phyloP scores from a whole-genome alignment of 2,329 filamentous ascomycete species.

The Colletotrichum acutatum region DNA sequence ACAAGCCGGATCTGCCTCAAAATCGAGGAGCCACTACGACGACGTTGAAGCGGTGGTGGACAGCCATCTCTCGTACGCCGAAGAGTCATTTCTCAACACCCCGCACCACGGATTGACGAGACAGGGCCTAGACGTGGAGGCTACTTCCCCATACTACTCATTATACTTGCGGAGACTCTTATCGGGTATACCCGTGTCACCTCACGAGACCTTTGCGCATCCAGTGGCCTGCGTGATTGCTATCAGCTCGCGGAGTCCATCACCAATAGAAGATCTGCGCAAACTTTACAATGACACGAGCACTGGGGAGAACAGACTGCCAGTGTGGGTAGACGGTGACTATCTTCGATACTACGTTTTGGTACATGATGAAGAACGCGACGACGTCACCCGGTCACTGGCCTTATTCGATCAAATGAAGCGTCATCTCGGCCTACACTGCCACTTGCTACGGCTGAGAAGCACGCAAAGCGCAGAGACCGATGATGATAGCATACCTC shows the following conservation, averaged over 20 bases:
- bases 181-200: conserved; percentile 79
- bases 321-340: conserved; percentile 89
- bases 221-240: conserved; percentile 95
- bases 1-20: conserved; percentile 32
- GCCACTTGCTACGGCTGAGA: conserved; percentile 87
- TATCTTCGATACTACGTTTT: conserved; percentile 96
- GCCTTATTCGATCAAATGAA: conserved; percentile 98
- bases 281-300: conserved; percentile 88
- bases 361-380: conserved; percentile 94
- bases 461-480: conserved; percentile 87
- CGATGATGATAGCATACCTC: conserved; percentile 87
- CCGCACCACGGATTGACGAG: conserved; percentile 51
- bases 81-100: conserved; percentile 63
- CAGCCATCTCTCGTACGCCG: conserved; percentile 80
- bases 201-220: conserved; percentile 94
- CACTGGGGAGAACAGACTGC: conserved; percentile 77
- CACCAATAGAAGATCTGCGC: conserved; percentile 88
- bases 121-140: conserved; percentile 56
- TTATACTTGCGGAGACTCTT: conserved; percentile 86
- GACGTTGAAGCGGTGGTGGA: conserved; percentile 86
- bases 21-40: conserved; percentile 51
- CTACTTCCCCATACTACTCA: conserved; percentile 83
- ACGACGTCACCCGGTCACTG: conserved; percentile 91
- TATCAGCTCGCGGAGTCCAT: conserved; percentile 87
- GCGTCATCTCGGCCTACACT: conserved; percentile 95